Evolutionary conservation across 345 rosid species (phyloP).

Genomic region (Noccaea bulbosa): DNA sequence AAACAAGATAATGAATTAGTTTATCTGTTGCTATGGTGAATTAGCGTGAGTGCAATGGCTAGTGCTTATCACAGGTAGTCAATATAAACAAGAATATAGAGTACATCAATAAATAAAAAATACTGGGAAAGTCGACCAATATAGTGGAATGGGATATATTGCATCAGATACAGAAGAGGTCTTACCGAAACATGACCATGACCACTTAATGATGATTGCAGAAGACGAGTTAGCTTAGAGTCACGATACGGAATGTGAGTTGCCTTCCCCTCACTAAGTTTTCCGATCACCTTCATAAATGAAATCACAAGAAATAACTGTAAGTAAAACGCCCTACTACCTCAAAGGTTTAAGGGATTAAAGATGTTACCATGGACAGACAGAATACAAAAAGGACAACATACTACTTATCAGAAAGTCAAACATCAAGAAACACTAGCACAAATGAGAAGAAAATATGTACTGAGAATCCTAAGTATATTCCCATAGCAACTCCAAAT

Average conservation of each 20-base stretch:
- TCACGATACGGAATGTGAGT: slow-evolving; percentile 99
- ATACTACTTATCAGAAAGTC: slow-evolving; percentile 6
- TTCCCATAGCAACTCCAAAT: slow-evolving; percentile 12
- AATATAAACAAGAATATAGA: slow-evolving; percentile 1
- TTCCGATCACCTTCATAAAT: slow-evolving; percentile 87
- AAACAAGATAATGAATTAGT: slow-evolving; percentile 21
- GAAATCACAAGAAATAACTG: slow-evolving; percentile 34
- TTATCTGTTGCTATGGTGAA: neutral
- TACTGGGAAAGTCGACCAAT: slow-evolving; percentile 11
- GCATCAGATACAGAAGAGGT: slow-evolving; percentile 31
- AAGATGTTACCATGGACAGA: slow-evolving; percentile 15
- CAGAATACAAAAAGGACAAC: neutral
- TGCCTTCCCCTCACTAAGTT: slow-evolving; percentile 97
- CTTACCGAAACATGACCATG: slow-evolving; percentile 99
- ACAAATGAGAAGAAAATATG: slow-evolving; percentile 4
- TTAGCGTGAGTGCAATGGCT: neutral
- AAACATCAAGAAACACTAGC: slow-evolving; percentile 19
- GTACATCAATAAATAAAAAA: neutral
- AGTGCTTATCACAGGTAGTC: slow-evolving; percentile 10
- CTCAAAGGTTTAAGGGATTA: slow-evolving; percentile 13
- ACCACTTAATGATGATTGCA: slow-evolving; percentile 96
- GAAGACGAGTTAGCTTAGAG: slow-evolving; percentile 97
- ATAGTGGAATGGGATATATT: slow-evolving; percentile 20
- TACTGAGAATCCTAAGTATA: slow-evolving; percentile 6
- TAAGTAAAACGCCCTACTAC: slow-evolving; percentile 17